Evolutionary conservation across 2,329 filamentous ascomycete species (phyloP).

Genomic region (Didymella sp.): DNA sequence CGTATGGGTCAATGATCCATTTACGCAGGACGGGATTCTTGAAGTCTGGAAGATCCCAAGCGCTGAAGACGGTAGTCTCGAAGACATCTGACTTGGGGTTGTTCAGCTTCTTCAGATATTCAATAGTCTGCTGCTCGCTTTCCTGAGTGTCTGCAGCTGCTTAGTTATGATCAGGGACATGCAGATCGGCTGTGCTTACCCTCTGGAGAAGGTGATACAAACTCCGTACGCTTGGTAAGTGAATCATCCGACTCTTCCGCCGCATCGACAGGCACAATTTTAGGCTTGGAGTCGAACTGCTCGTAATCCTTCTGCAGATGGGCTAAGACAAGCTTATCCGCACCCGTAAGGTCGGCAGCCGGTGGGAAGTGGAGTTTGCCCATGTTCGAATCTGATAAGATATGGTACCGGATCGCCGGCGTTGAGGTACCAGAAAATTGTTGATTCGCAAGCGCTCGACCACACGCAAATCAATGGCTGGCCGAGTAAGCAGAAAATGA

Average conservation of each 20-base stretch:
- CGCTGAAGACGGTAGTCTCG: constrained; percentile 63
- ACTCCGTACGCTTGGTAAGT: constrained; percentile 34
- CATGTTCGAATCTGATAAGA: constrained; percentile 26
- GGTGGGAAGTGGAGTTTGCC: constrained; percentile 41
- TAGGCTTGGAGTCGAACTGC: constrained; percentile 15
- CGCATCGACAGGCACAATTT: constrained; percentile 12
- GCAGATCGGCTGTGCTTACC: constrained; percentile 20
- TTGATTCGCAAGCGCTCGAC: background rate
- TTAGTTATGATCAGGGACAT: background rate
- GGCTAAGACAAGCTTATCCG: constrained; percentile 41
- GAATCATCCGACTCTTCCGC: constrained; percentile 37
- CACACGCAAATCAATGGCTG: constrained; percentile 16
- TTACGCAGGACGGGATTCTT: constrained; percentile 49
- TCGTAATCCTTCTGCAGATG: constrained; percentile 42
- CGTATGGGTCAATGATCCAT: constrained; percentile 65
- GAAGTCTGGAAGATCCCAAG: constrained; percentile 59
- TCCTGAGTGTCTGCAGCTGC: constrained; percentile 37
- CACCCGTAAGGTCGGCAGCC: constrained; percentile 41
- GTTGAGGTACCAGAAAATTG: constrained; percentile 2
- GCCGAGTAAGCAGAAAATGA: background rate
- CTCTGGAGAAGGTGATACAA: constrained; percentile 42
- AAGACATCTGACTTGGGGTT: constrained; percentile 58
- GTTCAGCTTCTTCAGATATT: constrained; percentile 59
- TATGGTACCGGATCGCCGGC: background rate
- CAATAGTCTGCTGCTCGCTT: constrained; percentile 48